Conservation (phyloP, 2,329 filamentous ascomycete genomes). For the Massarina eburnea region DNA sequence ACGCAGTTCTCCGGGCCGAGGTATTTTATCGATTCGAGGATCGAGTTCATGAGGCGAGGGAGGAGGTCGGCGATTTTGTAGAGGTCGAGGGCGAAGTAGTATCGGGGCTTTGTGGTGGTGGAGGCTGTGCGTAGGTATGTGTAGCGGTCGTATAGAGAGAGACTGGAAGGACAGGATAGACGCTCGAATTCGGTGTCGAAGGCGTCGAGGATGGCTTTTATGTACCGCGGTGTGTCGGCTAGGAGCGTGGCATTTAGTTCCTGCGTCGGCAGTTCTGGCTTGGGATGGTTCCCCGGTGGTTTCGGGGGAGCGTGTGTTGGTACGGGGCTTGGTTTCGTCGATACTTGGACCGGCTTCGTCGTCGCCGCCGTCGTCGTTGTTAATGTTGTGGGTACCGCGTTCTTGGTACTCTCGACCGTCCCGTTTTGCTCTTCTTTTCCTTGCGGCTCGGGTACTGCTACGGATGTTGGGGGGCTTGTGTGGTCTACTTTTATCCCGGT, state of each 20-base stretch:
- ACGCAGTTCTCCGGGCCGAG: conserved; percentile 55
- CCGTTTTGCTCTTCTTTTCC: neutral
- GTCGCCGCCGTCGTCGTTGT: neutral
- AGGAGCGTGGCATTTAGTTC: neutral
- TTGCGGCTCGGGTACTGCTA: neutral
- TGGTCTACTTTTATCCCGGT: neutral
- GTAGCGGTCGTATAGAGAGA: conserved; percentile 2
- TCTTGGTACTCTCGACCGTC: neutral
- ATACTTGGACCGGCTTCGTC: neutral
- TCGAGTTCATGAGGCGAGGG: conserved; percentile 54
- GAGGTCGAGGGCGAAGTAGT: conserved; percentile 58
- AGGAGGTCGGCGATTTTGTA: conserved; percentile 50
- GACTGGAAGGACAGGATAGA: conserved; percentile 1
- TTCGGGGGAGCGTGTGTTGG: neutral
- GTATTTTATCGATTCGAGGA: conserved; percentile 54
- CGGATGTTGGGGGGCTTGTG: neutral
- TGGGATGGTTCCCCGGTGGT: neutral
- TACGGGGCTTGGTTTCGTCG: neutral
- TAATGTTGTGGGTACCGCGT: neutral
- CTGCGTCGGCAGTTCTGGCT: neutral
- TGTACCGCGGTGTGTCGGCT: conserved; percentile 2
- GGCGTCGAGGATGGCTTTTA: conserved; percentile 7
- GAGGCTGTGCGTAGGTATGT: conserved; percentile 1
- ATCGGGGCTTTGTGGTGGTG: conserved; percentile 8
- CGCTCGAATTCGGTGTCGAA: conserved; percentile 1